Evolutionary conservation across 176 grass and related monocot species (phyloP).

Genomic region (Musa schizocarpa): DNA sequence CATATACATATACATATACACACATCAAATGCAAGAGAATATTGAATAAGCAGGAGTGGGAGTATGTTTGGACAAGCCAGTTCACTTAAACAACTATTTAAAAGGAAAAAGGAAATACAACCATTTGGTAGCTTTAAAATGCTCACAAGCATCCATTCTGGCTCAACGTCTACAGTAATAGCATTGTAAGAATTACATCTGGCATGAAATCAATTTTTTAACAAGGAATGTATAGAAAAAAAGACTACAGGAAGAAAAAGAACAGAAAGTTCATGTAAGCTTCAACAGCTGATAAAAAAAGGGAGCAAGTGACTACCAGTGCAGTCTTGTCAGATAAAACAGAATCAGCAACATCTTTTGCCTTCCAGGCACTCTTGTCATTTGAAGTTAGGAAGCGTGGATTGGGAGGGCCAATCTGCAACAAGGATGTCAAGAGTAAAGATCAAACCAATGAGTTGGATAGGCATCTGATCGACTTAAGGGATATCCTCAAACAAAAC

Average conservation of each 20-base stretch:
- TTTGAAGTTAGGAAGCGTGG: constrained; percentile 58
- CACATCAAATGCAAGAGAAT: not conserved
- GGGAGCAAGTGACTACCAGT: constrained; percentile 32
- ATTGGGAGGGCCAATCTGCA: constrained; percentile 88
- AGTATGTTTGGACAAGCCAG: not conserved
- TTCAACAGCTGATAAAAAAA: constrained; percentile 9
- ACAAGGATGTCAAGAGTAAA: constrained; percentile 1
- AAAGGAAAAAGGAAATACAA: too few species aligned
- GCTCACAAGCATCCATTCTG: not conserved
- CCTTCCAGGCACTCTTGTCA: constrained; percentile 66
- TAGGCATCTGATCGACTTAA: not conserved
- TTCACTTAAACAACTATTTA: not conserved
- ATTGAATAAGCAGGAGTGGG: not conserved
- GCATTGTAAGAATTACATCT: not conserved
- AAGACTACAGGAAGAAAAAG: not conserved
- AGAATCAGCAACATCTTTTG: constrained; percentile 92
- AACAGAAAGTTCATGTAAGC: not conserved
- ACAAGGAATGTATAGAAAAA: not conserved
- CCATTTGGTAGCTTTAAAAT: not conserved
- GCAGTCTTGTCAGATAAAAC: constrained; percentile 85
- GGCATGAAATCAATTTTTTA: not conserved
- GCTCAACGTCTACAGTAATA: not conserved
- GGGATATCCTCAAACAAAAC: not conserved
- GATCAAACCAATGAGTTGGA: not conserved
- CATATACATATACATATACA: not conserved